Conservation (phyloP, 2,329 filamentous ascomycete species). For the Dryadomyces quercus-mongolicae region DNA sequence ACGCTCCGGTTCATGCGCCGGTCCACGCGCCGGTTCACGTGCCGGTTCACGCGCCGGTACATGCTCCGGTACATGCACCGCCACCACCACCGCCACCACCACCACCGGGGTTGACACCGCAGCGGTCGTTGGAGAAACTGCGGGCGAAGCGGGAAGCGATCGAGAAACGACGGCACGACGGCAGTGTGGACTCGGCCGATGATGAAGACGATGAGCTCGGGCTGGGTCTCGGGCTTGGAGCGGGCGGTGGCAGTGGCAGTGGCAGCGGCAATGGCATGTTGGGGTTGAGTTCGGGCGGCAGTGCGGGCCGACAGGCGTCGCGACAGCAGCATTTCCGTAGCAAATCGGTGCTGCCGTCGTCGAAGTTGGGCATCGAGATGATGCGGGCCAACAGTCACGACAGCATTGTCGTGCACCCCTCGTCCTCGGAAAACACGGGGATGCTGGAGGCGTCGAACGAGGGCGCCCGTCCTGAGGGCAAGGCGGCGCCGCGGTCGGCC, state of each 20-base stretch:
- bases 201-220: slow-evolving; percentile 91
- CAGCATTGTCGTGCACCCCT: slow-evolving; percentile 43
- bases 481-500: background rate
- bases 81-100: slow-evolving; percentile 24
- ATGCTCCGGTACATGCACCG: slow-evolving; percentile 29
- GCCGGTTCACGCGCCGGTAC: slow-evolving; percentile 3
- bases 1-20: background rate
- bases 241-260: slow-evolving; percentile 16
- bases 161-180: slow-evolving; percentile 61
- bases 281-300: background rate
- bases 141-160: slow-evolving; percentile 62
- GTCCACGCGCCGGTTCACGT: background rate
- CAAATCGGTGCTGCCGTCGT: slow-evolving; percentile 55
- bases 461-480: slow-evolving; percentile 21
- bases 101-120: slow-evolving; percentile 29
- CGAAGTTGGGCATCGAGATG: slow-evolving; percentile 93
- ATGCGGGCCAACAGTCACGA: slow-evolving; percentile 94
- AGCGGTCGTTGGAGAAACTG: slow-evolving; percentile 61
- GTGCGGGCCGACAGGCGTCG: slow-evolving; percentile 21
- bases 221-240: slow-evolving; percentile 14
- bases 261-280: slow-evolving; percentile 18
- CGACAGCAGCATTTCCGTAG: slow-evolving; percentile 35
- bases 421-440: slow-evolving; percentile 11
- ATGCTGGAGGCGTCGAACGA: slow-evolving; percentile 35
- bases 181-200: slow-evolving; percentile 73